Evolutionary conservation across 139 green algal genomes (phyloP), one percentile per base, ranked within the genome.

Genomic region (Zygnema circumcarinatum): DNA sequence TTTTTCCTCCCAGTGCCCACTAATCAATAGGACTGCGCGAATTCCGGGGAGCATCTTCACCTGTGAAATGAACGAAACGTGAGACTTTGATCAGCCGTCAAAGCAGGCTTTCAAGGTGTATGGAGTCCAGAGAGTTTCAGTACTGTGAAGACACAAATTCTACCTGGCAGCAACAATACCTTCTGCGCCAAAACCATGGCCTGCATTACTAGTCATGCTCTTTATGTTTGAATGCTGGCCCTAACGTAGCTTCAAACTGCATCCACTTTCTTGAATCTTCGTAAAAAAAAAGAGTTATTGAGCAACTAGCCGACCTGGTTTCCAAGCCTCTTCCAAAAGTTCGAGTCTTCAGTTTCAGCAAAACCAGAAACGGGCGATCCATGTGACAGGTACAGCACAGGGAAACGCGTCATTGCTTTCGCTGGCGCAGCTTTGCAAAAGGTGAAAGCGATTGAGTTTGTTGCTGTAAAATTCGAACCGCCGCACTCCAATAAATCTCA

Each of bases 1-100:
- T 33, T 85, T 33, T 21, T 73, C 38, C 79, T 86, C 72, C 84
- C 84, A 90, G 29, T 89, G 82, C 0, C 79, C 84, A 68, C 53
- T 85, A 29, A 90, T 36, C 33, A 79, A 36, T 40, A 89, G 38
- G 0, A 90, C 80, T 33, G 33, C 81, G 35, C 38, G 41, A 7
- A 88, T 1, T 0, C 39, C 35, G 74, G 36, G 38, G 0, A 89
- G 53, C 33, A 73, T 2, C 2, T 31, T 1, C 2, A 86, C 40
- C 80, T 81, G 80, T 3, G 73, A 38, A 38, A 80, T 47, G n/a
- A 1, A 80, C 11, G 73, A 75, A 32, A 2, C 32, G 36, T 33
- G 1, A 33, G n/a, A n/a, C n/a, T n/a, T n/a, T n/a, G n/a, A n/a
- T n/a, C n/a, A n/a, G n/a, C n/a, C n/a, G n/a, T n/a, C n/a, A n/a